These are phyloP conservation scores for Serendipita sp. DNA, from an alignment of 1,284 basidiomycete species.

Conservation along the genomic window DNA sequence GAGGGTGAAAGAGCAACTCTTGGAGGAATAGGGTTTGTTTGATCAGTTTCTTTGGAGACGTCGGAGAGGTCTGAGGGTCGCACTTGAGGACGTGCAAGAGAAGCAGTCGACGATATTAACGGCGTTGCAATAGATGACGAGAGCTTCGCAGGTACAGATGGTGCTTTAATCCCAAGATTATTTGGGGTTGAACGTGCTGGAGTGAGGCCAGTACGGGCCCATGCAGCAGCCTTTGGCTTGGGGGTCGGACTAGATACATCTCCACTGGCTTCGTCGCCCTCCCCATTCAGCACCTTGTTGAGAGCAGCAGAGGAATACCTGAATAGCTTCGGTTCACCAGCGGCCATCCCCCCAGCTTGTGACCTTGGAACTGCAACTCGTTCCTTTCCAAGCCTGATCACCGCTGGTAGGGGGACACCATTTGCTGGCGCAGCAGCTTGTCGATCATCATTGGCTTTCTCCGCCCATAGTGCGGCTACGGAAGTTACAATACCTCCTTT, in stretches of 20 bases:
- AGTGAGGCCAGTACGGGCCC: neutral
- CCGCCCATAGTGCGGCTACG: constrained; percentile 59
- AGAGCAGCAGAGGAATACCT: neutral
- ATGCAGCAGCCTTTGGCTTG: neutral
- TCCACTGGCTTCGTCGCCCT: neutral
- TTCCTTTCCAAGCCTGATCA: neutral
- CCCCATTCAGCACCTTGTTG: neutral
- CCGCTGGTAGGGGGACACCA: constrained; percentile 1
- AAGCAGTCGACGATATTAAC: constrained; percentile 55
- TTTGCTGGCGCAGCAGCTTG: neutral
- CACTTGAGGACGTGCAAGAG: constrained; percentile 38
- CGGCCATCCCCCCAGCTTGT: neutral
- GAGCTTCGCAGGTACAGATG: constrained; percentile 47
- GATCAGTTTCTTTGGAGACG: constrained; percentile 23
- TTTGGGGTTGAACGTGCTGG: constrained; percentile 12
- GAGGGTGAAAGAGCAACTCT: neutral
- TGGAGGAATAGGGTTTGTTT: constrained; percentile 18
- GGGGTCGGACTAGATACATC: neutral
- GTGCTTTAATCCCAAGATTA: constrained; percentile 28
- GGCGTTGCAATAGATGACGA: constrained; percentile 57
- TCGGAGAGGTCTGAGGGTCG: constrained; percentile 13
- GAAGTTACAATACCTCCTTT: constrained; percentile 60
- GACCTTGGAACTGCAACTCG: no score
- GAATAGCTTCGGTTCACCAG: neutral
- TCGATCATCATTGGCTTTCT: constrained; percentile 14